Percentiles rank a stretch among this genome's conserved stretches.
Evolutionary conservation across 495 filamentous ascomycete species (phyloP).

Genomic region (Cercophora sp.): DNA sequence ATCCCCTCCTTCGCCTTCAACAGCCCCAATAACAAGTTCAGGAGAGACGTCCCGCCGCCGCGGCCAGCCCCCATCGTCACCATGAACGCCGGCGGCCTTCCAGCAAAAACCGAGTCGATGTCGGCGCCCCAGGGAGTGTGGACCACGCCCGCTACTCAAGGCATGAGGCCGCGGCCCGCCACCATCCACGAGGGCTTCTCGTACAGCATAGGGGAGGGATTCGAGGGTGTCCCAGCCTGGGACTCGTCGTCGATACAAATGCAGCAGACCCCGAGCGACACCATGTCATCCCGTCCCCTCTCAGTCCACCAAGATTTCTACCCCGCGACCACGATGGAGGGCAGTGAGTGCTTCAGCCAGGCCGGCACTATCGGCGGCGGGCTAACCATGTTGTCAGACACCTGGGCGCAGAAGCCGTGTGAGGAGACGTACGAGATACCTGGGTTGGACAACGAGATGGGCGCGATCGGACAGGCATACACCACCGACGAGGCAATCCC

Average conservation of each 20-base stretch:
- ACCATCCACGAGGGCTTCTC: conserved; percentile 59
- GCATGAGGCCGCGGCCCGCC: conserved; percentile 46
- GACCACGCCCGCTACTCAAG: conserved; percentile 42
- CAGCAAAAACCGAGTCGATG: conserved; percentile 35
- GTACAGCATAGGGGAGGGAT: conserved; percentile 52
- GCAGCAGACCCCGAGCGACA: conserved; percentile 44
- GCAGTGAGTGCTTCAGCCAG: conserved; percentile 39
- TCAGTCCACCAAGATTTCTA: conserved; percentile 53
- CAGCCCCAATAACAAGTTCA: conserved; percentile 35
- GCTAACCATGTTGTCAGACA: conserved; percentile 38
- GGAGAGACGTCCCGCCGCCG: conserved; percentile 34
- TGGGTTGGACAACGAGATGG: conserved; percentile 45
- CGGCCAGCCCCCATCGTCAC: conserved; percentile 32
- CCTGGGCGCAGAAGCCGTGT: conserved; percentile 49
- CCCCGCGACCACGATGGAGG: conserved; percentile 44
- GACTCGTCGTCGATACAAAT: conserved; percentile 49
- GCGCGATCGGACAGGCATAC: conserved; percentile 53
- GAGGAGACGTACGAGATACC: conserved; percentile 47
- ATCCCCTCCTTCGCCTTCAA: conserved; percentile 39
- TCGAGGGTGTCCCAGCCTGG: conserved; percentile 49
- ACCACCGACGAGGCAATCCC: conserved; percentile 54
- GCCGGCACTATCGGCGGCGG: conserved; percentile 13
- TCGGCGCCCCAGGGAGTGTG: conserved; percentile 38
- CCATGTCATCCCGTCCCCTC: conserved; percentile 45
- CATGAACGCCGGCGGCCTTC: conserved; percentile 41